Percentiles rank a stretch among this genome's conserved stretches.
Conservation (phyloP, 495 filamentous ascomycete species). For the Annulohypoxylon nitens region DNA sequence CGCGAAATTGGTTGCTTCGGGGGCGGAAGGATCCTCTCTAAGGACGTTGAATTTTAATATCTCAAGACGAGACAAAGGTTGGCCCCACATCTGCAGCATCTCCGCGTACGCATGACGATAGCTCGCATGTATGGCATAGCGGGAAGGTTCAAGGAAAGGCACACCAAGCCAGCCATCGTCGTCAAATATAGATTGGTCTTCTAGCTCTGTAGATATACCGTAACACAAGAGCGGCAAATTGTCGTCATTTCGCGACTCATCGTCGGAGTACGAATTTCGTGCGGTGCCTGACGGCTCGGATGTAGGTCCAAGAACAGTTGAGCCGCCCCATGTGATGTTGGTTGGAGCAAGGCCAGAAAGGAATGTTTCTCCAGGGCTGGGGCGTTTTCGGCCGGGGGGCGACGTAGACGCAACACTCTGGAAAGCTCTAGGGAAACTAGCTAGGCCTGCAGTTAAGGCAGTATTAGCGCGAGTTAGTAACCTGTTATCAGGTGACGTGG, state of each 20-base stretch:
- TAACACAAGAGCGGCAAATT: conserved; percentile 57
- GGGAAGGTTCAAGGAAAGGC: conserved; percentile 76
- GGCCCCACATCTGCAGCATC: conserved; percentile 83
- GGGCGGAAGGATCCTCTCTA: conserved; percentile 55
- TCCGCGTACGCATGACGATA: conserved; percentile 87
- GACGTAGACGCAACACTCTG: conserved; percentile 76
- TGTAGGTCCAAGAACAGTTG: conserved; percentile 67
- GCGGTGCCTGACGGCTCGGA: conserved; percentile 57
- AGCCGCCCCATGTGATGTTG: conserved; percentile 74
- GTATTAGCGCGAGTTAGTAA: conserved; percentile 66
- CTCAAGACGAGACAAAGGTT: conserved; percentile 80
- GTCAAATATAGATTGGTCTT: conserved; percentile 83
- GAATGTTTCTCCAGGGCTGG: conserved; percentile 75
- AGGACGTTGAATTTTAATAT: conserved; percentile 85
- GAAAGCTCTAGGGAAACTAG: conserved; percentile 79
- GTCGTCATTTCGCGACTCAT: conserved; percentile 59
- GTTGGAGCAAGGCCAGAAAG: conserved; percentile 70
- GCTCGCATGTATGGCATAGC: conserved; percentile 69
- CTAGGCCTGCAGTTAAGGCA: conserved; percentile 72
- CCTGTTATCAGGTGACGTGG: conserved; percentile 77
- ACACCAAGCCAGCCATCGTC: conserved; percentile 77
- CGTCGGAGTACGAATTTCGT: conserved; percentile 62
- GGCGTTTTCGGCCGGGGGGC: conserved; percentile 77
- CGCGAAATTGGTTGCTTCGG: conserved; percentile 42
- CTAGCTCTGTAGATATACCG: conserved; percentile 72